Conservation (phyloP, 2,329 filamentous ascomycete species). For the Pseudogymnoascus sp. region DNA sequence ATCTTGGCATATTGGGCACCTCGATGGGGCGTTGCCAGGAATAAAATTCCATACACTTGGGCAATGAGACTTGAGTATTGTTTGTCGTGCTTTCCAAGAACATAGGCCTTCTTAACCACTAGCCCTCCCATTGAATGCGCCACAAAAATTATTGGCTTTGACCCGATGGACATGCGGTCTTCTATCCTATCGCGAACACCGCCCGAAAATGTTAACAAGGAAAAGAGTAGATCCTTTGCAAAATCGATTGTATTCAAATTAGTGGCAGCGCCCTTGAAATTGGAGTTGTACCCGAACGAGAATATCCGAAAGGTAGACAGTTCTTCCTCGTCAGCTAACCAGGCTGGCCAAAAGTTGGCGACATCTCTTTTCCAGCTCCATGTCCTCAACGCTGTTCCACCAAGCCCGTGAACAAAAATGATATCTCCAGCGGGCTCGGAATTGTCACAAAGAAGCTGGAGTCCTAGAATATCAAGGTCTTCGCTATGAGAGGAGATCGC, state of each 20-base stretch:
- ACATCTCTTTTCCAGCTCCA: conserved; percentile 29
- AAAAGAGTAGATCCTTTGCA: conserved; percentile 25
- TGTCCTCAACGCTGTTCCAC: conserved; percentile 30
- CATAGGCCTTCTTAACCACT: conserved; percentile 31
- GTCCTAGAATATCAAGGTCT: neutral
- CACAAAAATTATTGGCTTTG: conserved; percentile 27
- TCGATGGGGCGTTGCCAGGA: conserved; percentile 33
- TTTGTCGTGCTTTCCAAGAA: conserved; percentile 23
- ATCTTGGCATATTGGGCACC: conserved; percentile 27
- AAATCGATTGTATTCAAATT: conserved; percentile 23
- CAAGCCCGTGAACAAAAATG: conserved; percentile 36
- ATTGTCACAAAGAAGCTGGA: neutral
- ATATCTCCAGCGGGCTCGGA: conserved; percentile 20
- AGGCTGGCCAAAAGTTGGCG: conserved; percentile 32
- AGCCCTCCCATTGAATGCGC: conserved; percentile 35
- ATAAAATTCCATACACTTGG: conserved; percentile 29
- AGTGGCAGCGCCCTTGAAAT: conserved; percentile 11
- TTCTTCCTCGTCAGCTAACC: conserved; percentile 28
- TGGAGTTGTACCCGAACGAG: conserved; percentile 31
- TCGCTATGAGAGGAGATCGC: neutral
- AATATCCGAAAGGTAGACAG: conserved; percentile 29
- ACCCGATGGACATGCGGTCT: neutral
- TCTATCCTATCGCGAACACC: conserved; percentile 12
- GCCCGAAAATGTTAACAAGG: conserved; percentile 14
- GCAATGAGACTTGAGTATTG: conserved; percentile 21